Conservation (phyloP, 1,139 yeast genomes). For the Saccharomyces hybrid region DNA sequence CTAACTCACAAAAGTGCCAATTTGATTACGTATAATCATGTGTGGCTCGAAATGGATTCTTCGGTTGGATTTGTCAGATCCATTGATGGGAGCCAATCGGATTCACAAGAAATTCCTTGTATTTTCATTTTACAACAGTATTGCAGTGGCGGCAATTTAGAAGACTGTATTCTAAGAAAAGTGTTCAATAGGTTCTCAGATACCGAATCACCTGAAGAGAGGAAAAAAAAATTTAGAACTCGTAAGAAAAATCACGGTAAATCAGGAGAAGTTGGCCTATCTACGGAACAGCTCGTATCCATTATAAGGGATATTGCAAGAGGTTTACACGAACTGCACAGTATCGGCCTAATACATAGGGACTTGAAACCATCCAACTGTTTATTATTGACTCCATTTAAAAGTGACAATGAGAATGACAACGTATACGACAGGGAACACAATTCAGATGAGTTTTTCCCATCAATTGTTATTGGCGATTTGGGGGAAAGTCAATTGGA, state of each 20-base stretch:
- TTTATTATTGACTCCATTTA: constrained; percentile 39
- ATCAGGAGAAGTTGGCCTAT: constrained; percentile 30
- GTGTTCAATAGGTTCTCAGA: constrained; percentile 30
- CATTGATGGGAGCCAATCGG: constrained; percentile 13
- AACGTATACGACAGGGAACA: constrained; percentile 10
- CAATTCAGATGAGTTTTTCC: constrained; percentile 35
- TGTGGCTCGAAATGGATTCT: constrained; percentile 75
- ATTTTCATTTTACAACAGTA: constrained; percentile 79
- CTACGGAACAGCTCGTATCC: constrained; percentile 48
- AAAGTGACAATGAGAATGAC: constrained; percentile 7
- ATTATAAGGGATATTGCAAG: constrained; percentile 59
- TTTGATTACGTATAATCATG: constrained; percentile 79
- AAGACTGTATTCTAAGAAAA: constrained; percentile 46
- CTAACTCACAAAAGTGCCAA: constrained; percentile 47
- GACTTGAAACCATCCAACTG: constrained; percentile 89
- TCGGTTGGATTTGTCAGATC: constrained; percentile 24
- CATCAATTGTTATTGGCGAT: constrained; percentile 72
- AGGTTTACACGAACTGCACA: constrained; percentile 69
- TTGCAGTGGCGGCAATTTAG: constrained; percentile 83
- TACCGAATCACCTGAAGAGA: constrained; percentile 23
- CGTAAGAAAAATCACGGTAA: constrained; percentile 28
- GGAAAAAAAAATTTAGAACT: constrained; percentile 31
- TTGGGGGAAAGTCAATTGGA: constrained; percentile 84
- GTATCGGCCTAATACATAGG: constrained; percentile 69
- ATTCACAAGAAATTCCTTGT: constrained; percentile 50